Evolutionary conservation across 2,329 filamentous ascomycete species (phyloP), one percentile per base, ranked within the genome.

Genomic region (Rhynchosporium graminicola): DNA sequence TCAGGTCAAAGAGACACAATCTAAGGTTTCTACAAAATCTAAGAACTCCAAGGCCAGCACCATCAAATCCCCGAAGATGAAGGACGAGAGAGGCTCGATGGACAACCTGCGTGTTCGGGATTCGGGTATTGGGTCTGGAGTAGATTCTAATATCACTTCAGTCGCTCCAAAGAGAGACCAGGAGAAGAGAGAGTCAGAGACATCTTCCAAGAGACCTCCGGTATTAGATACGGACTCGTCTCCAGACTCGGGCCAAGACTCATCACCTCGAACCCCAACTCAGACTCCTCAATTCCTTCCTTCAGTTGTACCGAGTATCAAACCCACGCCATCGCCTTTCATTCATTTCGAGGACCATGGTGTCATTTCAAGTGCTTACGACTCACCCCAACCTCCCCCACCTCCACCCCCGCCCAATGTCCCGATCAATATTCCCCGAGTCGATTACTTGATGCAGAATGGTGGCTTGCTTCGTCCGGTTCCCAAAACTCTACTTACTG

Each of bases 401-500:
- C 92, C 90, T 2, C 89, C 91, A 0, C 87, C 89, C 0, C 84
- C 68, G 79, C 87, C 57, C 68, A 65, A 67, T 63, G 73, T 82
- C 46, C 81, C 84, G 42, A 81, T 88, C 48, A 87, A 92, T 46
- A 83, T 87, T 12, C 94, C 94, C 0, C 85, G 91, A 64, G 92
- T 98, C 20, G 94, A 98, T 74, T 98, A 98, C 74, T 80, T 98
- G 20, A 82, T 97, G 60, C 91, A 95, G 70, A 89, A 97, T 74
- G 94, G 94, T 45, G 94, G 94, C 0, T 78, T 98, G 20, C 76
- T 86, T 28, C 83, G 89, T 50, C 80, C 86, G 0, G 83, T 95
- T 0, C 87, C 92, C 0, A 90, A 88, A 69, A 86, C 86, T 63
- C 85, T 97, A 58, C 79, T 97, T 7, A 82, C 87, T 45, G 87